A percentile compares a stretch with the other conserved stretches of the same genome.
Evolutionary conservation across 1,139 yeast species (phyloP).

Genomic region (Kodamaea alishanica): DNA sequence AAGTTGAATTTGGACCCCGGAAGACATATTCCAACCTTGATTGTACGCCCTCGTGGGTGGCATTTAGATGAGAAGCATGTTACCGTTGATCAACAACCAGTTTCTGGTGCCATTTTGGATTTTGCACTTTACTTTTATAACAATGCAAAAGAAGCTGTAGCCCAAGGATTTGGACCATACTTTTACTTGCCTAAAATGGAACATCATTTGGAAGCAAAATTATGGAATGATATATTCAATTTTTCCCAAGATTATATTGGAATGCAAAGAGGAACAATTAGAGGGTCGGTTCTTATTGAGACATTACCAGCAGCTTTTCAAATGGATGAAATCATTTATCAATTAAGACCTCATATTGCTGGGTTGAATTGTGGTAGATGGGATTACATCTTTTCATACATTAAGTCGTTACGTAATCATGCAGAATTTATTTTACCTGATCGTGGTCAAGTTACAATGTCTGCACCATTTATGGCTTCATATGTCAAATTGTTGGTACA

Average conservation of each 20-base stretch:
- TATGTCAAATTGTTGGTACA: conserved; percentile 26
- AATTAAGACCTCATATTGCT: conserved; percentile 26
- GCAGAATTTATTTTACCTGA: conserved; percentile 24
- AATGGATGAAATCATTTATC: conserved; percentile 30
- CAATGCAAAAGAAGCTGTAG: conserved; percentile 21
- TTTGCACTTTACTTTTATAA: conserved; percentile 64
- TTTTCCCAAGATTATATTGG: conserved; percentile 23
- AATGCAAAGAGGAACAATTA: conserved; percentile 25
- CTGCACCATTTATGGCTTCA: conserved; percentile 26
- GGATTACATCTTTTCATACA: conserved; percentile 29
- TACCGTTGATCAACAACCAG: conserved; percentile 69
- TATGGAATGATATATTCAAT: conserved; percentile 30
- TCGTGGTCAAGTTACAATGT: conserved; percentile 26
- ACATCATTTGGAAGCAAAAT: conserved; percentile 29
- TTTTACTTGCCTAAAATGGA: conserved; percentile 31
- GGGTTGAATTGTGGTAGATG: conserved; percentile 32
- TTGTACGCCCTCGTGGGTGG: conserved; percentile 88
- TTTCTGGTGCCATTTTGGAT: conserved; percentile 71
- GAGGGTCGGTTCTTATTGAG: conserved; percentile 30
- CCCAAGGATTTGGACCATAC: conserved; percentile 26
- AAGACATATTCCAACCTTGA: conserved; percentile 66
- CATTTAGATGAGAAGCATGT: conserved; percentile 74
- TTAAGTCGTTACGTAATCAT: conserved; percentile 25
- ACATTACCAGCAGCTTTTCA: conserved; percentile 31
- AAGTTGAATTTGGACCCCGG: conserved; percentile 51